These are phyloP conservation scores for Arctium lappa DNA, from an alignment of 129 eudicot genomes.

Conservation along the genomic window DNA sequence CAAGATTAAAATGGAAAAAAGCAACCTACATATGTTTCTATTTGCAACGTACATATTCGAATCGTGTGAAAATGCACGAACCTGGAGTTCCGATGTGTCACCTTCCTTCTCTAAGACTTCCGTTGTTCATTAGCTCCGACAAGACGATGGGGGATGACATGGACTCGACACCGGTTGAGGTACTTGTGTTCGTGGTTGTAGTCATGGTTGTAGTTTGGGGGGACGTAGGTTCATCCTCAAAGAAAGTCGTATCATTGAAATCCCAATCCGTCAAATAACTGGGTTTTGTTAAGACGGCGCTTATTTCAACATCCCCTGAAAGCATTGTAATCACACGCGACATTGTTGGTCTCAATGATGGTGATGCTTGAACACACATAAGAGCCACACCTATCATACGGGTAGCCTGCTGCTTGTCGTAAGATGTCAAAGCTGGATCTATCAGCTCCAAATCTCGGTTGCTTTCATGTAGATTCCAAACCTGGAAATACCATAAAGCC, in stretches of 20 bases:
- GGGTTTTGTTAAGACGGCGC: slow-evolving; percentile 49
- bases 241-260: slow-evolving; percentile 44
- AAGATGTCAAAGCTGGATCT: slow-evolving; percentile 41
- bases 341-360: slow-evolving; percentile 59
- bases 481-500: slow-evolving; percentile 27
- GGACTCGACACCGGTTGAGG: slow-evolving; percentile 22
- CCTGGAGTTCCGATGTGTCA: slow-evolving; percentile 4
- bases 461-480: slow-evolving; percentile 55
- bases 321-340: slow-evolving; percentile 73
- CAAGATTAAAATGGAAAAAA: no score
- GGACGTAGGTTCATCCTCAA: slow-evolving; percentile 20
- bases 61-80: not conserved
- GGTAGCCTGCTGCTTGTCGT: slow-evolving; percentile 38
- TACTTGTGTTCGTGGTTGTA: slow-evolving; percentile 13
- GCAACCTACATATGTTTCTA: not conserved
- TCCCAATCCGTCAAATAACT: slow-evolving; percentile 67
- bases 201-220: slow-evolving; percentile 9
- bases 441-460: slow-evolving; percentile 47
- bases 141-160: slow-evolving; percentile 24
- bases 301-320: slow-evolving; percentile 56
- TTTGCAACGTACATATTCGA: not conserved
- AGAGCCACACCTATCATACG: slow-evolving; percentile 61
- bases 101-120: slow-evolving; percentile 40
- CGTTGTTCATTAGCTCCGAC: slow-evolving; percentile 23
- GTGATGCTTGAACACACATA: slow-evolving; percentile 69